phyloP scores from a whole-genome alignment of 1,284 basidiomycete genomes.

The Cutaneotrichosporon arboriforme region DNA sequence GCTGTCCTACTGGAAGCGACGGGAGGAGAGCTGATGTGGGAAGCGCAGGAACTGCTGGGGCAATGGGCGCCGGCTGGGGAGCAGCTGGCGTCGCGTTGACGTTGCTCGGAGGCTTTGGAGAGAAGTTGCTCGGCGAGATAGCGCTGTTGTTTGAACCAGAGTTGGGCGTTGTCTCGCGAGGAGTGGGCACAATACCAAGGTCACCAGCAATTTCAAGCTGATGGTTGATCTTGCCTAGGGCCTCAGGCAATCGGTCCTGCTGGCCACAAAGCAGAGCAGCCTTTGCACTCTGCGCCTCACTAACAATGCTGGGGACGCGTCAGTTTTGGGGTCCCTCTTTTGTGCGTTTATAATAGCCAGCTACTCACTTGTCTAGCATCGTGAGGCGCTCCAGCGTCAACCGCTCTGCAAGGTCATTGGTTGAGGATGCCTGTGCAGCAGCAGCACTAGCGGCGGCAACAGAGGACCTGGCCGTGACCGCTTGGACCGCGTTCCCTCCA shows the following conservation, averaged over 20 bases:
- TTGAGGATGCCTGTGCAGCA: background rate
- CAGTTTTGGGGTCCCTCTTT: conserved; percentile 5
- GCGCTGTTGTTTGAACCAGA: conserved; percentile 20
- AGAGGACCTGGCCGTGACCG: conserved; percentile 6
- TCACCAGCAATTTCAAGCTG: conserved; percentile 42
- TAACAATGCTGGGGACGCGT: conserved; percentile 33
- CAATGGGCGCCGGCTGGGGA: background rate
- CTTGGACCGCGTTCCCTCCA: background rate
- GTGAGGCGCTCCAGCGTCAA: conserved; percentile 22
- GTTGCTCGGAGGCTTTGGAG: conserved; percentile 13
- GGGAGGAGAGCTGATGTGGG: conserved; percentile 20
- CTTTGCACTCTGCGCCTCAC: conserved; percentile 35
- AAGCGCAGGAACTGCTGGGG: background rate
- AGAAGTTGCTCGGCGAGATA: conserved; percentile 29
- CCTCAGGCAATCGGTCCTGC: conserved; percentile 32
- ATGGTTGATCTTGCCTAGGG: conserved; percentile 34
- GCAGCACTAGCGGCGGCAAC: background rate
- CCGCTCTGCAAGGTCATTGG: conserved; percentile 13
- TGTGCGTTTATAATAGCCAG: background rate
- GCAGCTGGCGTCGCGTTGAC: conserved; percentile 3
- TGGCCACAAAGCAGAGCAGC: conserved; percentile 37
- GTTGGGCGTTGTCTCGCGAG: conserved; percentile 24
- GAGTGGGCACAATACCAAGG: conserved; percentile 32
- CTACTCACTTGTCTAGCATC: conserved; percentile 38
- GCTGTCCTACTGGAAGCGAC: conserved; percentile 29